Evolutionary conservation across 371 early-diverging fungal genomes (phyloP), one percentile per base, ranked within the genome.

Genomic region (Neoconidiobolus thromboides): DNA sequence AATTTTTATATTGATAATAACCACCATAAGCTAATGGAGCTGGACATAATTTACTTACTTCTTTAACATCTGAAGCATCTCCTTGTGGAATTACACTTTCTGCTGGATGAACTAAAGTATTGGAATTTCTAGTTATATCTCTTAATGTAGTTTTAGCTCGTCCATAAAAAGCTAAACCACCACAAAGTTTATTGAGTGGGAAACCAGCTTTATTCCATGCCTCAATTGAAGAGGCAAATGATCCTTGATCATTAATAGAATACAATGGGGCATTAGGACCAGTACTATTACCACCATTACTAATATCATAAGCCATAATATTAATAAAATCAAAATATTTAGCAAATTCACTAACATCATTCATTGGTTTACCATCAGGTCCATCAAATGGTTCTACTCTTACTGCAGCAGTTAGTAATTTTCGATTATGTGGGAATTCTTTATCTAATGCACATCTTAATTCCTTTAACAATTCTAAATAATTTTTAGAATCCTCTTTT

Each of bases 91-190:
- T 38, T 9, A 9, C n/a, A 7, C 5, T 9, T 3, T 3, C 10
- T 7, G 4, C 3, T 26, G 55, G 55, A n/a, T 3, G 9, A 36
- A 38, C 26, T 9, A 14, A 2, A 40, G 26, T 55, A 9, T 7
- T 42, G 7, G 3, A 9, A 9, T 37, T 7, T 10, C 40, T 55
- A 5, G 5, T 70, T 71, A 81, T 79, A 44, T 73, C 65, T 3
- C 61, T 70, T 4, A 73, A 70, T 0, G 74, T 68, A 10, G 72
- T 75, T 39, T 79, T 64, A 0, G 79, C 64, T 51, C 80, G 78
- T 10, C 88, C 88, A 64, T 82, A 79, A 65, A 81, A 82, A 1
- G 83, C 72, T 6, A 78, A 64, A 47, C 86, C 86, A 14, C 76
- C 56, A 26, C 14, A 14, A 1, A 56, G 43, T 40, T 56, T 9